Base-by-base conservation (phyloP, 768 basidiomycete species). In the Cantharellus anzutake region DNA sequence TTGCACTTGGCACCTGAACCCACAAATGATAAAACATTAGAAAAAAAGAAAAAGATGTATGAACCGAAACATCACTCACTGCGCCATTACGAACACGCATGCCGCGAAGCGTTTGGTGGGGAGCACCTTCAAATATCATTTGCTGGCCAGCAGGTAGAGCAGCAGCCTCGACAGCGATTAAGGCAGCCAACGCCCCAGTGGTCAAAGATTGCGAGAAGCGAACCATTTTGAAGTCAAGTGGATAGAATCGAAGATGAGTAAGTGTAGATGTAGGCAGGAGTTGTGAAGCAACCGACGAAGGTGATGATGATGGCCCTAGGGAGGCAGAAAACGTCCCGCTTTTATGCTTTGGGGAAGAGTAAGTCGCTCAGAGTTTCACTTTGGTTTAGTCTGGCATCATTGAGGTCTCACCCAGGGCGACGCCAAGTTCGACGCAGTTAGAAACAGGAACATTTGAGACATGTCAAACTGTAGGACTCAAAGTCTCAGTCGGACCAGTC, bases 291-390 rank as follows among this genome's bases (percentile, higher is more conserved):
- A 29, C 20, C 20, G 20, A 29, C 20, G 20, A 29, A 29, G 20
- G 20, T 29, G 20, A 29, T 29, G 20, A 29, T 29, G 20, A 29
- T 29, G 20, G 20, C 20, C 20, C 20, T 0, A 29, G n/a, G 29
- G 39, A n/a, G 41, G 3, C 29, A 51, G 39, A 20, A 50, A 51
- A 61, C 40, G 2, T 76, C 59, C 75, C 77, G 84, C 86, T 61
- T 59, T 64, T 58, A 61, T 2, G 11, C 64, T 59, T 62, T 38
- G 50, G 40, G 44, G 51, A 42, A 38, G 20, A 41, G 57, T 34
- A 59, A 51, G 60, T 60, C 37, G 29, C 20, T 29, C 20, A 29
- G 20, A 29, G 20, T 29, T 29, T 29, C 20, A 29, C 20, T 29
- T 29, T 29, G 20, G 20, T 29, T 29, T 29, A 29, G 20, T 29